Conservation (phyloP, 805 yeast species). For the Pichia membranifaciens region DNA sequence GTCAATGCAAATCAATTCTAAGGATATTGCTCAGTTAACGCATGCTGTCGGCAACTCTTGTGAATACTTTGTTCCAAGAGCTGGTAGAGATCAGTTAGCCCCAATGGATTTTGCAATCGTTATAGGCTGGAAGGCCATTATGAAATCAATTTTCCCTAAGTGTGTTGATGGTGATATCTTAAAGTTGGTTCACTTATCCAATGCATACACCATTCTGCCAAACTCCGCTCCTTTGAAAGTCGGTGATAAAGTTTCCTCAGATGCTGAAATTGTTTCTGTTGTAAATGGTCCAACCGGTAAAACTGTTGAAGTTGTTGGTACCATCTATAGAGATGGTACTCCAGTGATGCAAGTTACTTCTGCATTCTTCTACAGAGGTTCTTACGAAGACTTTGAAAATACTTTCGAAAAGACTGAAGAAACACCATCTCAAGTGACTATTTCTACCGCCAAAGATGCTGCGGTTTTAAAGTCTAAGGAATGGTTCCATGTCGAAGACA, state of each 20-base stretch:
- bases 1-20: constrained; percentile 59
- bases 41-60: constrained; percentile 97
- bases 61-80: constrained; percentile 89
- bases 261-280: constrained; percentile 83
- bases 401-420: constrained; percentile 86
- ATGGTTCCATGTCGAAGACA: constrained; percentile 87
- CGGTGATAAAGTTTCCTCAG: constrained; percentile 78
- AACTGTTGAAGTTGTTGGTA: constrained; percentile 91
- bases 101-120: constrained; percentile 99
- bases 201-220: constrained; percentile 88
- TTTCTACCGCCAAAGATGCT: constrained; percentile 76
- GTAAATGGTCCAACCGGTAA: constrained; percentile 90
- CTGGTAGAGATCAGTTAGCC: constrained; percentile 78
- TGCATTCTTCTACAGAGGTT: constrained; percentile 94
- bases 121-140: constrained; percentile 96
- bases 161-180: constrained; percentile 94
- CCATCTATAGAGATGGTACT: constrained; percentile 64
- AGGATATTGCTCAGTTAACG: constrained; percentile 84
- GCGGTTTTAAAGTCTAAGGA: constrained; percentile 93
- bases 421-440: constrained; percentile 74
- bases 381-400: constrained; percentile 79
- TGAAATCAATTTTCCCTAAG: constrained; percentile 96
- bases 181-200: constrained; percentile 89
- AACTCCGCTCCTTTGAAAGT: constrained; percentile 85
- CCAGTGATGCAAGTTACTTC: constrained; percentile 94